Base-by-base conservation (phyloP, 495 filamentous ascomycete genomes). In the Trichoderma reesei region DNA sequence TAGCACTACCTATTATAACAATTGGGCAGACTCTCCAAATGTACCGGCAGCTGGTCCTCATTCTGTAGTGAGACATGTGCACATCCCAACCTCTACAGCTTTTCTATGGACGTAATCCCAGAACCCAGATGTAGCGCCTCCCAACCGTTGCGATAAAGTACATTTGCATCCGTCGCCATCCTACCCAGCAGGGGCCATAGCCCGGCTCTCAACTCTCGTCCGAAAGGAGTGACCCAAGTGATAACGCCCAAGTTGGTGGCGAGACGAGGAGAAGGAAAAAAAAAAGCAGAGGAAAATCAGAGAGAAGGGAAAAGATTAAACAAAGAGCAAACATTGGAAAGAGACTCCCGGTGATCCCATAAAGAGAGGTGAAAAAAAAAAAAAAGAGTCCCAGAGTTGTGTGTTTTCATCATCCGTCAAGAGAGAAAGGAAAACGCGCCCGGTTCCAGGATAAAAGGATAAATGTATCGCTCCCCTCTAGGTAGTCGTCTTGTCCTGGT, bases 111-210 rank as follows among this genome's bases (percentile, higher is more conserved):
- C 51, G 31, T 56, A 56, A 56, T 56, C 51, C 51, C 51, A 56
- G 51, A 34, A 9, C 51, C 51, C 11, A 10, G 31, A 33, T 6
- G 31, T 26, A 56, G 51, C 51, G 51, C 51, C 51, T 56, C 51
- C 51, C 51, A 56, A 56, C 51, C 51, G 20, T 56, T 33, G 34
- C 51, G 51, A 56, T 56, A 56, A 56, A 56, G 31, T 56, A 56
- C 51, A 56, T 56, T 56, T 56, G 51, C 51, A 56, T 56, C 51
- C 51, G 20, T 56, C 26, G 51, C 51, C 20, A 34, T 34, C 51
- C 51, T 56, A 56, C 34, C 20, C 34, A 26, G 20, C 51, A 8
- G 34, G 51, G 31, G 31, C 51, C 34, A n/a, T n/a, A n/a, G 51
- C 31, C 51, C 26, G 51, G 51, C n/a, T 56, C 31, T 26, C 26